phyloP scores from a whole-genome alignment of 192 early-diverging fungal genomes.

The Diversispora epigaea region DNA sequence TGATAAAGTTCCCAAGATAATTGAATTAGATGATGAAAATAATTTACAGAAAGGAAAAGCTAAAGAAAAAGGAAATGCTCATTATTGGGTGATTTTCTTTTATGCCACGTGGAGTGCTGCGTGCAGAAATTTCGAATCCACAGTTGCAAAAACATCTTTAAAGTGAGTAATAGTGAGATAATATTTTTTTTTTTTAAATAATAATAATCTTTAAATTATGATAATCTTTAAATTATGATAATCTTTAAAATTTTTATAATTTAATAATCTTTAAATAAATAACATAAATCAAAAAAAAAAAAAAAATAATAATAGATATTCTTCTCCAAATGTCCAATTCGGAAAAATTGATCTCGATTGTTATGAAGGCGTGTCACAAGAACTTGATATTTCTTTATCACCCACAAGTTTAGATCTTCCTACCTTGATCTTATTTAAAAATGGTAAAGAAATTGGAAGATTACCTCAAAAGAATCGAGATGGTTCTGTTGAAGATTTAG shows the following conservation, averaged over 20 bases:
- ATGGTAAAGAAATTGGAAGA: slow-evolving; percentile 47
- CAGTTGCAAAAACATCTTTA: slow-evolving; percentile 50
- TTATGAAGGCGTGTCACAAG: slow-evolving; percentile 41
- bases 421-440: slow-evolving; percentile 51
- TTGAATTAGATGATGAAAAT: slow-evolving; percentile 37
- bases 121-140: slow-evolving; percentile 53
- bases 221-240: neutral
- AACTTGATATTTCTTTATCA: slow-evolving; percentile 49
- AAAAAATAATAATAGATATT: slow-evolving; percentile 27
- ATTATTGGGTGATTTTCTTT: slow-evolving; percentile 57
- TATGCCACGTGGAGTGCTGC: slow-evolving; percentile 53
- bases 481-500: slow-evolving; percentile 35
- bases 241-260: too few species aligned
- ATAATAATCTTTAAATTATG: neutral
- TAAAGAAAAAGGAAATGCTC: slow-evolving; percentile 10
- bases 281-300: neutral
- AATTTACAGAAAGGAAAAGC: slow-evolving; percentile 1
- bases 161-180: slow-evolving; percentile 35
- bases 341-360: slow-evolving; percentile 56
- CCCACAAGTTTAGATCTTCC: slow-evolving; percentile 56
- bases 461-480: slow-evolving; percentile 44
- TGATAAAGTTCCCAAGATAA: slow-evolving; percentile 34
- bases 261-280: neutral
- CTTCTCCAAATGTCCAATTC: slow-evolving; percentile 39
- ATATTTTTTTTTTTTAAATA: neutral